phyloP scores from a whole-genome alignment of 2,329 filamentous ascomycete genomes.

The Exophiala phaeomuriformis region DNA sequence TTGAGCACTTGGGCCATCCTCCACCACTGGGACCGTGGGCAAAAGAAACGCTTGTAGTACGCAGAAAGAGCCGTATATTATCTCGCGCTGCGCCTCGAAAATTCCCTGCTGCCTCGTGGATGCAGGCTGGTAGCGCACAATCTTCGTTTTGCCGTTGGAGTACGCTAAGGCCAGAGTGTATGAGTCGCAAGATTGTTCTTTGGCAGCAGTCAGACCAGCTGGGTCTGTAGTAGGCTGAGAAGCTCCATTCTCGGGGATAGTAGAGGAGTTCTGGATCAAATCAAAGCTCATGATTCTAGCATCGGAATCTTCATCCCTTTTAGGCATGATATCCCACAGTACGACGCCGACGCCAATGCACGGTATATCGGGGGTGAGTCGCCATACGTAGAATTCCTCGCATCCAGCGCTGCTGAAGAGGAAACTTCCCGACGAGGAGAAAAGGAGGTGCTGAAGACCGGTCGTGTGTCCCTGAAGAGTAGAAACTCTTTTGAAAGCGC shows the following conservation, averaged over 20 bases:
- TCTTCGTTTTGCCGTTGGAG: constrained; percentile 72
- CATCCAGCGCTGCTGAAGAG: constrained; percentile 81
- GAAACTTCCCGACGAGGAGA: constrained; percentile 58
- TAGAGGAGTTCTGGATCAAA: constrained; percentile 2
- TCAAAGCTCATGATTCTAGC: constrained; percentile 78
- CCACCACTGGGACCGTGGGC: neutral
- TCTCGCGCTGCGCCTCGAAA: constrained; percentile 11
- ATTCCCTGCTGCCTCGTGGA: constrained; percentile 3
- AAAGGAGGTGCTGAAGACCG: constrained; percentile 73
- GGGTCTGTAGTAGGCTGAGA: neutral
- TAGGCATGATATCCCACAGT: constrained; percentile 45
- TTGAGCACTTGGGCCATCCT: neutral
- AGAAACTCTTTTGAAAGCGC: constrained; percentile 8
- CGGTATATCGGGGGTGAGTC: constrained; percentile 48
- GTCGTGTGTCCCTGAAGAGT: constrained; percentile 71
- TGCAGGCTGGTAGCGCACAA: constrained; percentile 37
- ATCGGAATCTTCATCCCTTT: constrained; percentile 51
- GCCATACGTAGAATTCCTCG: constrained; percentile 88
- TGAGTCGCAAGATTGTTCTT: constrained; percentile 7
- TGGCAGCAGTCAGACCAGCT: no score
- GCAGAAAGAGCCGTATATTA: constrained; percentile 21
- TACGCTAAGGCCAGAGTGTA: constrained; percentile 65
- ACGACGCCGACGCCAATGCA: constrained; percentile 48
- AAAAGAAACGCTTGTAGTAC: constrained; percentile 37
- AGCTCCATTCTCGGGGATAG: neutral